phyloP scores from a whole-genome alignment of 2,329 filamentous ascomycete genomes.

The Penicillium griseofulvum region DNA sequence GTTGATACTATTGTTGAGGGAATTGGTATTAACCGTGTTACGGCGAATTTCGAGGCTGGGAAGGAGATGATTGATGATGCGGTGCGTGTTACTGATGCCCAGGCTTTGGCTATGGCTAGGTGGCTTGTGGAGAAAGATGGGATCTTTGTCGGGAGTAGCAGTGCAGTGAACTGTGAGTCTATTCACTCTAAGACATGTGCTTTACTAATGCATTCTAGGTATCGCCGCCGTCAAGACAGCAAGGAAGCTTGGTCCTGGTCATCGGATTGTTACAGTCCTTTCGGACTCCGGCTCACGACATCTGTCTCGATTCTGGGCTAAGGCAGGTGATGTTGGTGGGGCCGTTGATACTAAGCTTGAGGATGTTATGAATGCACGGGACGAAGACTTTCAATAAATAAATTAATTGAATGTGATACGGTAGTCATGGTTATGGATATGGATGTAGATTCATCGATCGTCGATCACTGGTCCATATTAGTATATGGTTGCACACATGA shows the following conservation, averaged over 20 bases:
- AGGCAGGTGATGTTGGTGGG: slow-evolving; percentile 48
- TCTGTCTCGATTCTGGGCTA: slow-evolving; percentile 53
- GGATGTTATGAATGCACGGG: slow-evolving; percentile 44
- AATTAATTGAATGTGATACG: background rate
- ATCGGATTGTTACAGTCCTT: slow-evolving; percentile 49
- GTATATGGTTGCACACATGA: background rate
- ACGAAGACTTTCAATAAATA: slow-evolving; percentile 30
- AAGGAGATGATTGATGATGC: slow-evolving; percentile 86
- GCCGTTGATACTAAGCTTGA: slow-evolving; percentile 46
- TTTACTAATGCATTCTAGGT: slow-evolving; percentile 33
- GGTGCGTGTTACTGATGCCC: slow-evolving; percentile 79
- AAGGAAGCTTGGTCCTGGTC: slow-evolving; percentile 47
- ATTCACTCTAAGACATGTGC: slow-evolving; percentile 8
- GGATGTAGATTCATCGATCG: background rate
- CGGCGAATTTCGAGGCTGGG: slow-evolving; percentile 85
- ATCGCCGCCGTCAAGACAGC: slow-evolving; percentile 50
- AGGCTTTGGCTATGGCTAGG: slow-evolving; percentile 89
- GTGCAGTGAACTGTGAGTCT: slow-evolving; percentile 81
- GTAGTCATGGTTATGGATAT: background rate
- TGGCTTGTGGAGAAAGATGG: slow-evolving; percentile 96
- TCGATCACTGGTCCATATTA: background rate
- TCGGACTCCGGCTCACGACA: slow-evolving; percentile 53
- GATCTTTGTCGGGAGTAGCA: slow-evolving; percentile 90
- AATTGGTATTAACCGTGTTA: slow-evolving; percentile 92
- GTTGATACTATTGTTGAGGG: slow-evolving; percentile 96